A percentile compares a stretch with the other conserved stretches of the same genome.
Evolutionary conservation across 2,329 filamentous ascomycete genomes (phyloP).

Genomic region (Epichloe gansuensis): DNA sequence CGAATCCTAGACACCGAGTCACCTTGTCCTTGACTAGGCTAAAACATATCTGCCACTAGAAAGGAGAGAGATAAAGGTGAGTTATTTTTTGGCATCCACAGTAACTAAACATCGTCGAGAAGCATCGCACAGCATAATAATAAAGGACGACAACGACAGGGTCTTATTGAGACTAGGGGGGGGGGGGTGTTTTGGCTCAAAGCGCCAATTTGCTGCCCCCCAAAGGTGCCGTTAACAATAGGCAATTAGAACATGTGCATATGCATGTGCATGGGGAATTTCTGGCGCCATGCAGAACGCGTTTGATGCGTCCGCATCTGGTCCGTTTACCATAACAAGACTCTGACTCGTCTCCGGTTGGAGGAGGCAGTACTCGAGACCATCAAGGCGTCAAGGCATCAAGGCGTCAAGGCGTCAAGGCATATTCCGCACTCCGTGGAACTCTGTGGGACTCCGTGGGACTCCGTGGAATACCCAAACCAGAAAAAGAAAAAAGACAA

Average conservation of each 20-base stretch:
- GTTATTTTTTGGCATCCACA: constrained; percentile 1
- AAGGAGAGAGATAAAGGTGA: neutral
- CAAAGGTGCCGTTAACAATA: too few relatives aligned
- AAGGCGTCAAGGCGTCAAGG: too few relatives aligned
- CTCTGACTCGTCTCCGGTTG: neutral
- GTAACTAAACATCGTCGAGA: neutral
- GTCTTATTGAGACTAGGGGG: neutral
- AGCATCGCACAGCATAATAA: neutral
- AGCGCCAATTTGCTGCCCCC: too few relatives aligned
- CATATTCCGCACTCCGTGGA: too few relatives aligned
- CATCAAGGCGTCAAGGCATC: too few relatives aligned
- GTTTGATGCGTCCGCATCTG: neutral
- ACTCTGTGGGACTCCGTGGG: too few relatives aligned
- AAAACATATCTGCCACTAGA: neutral
- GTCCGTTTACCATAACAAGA: neutral
- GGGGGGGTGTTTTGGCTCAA: too few relatives aligned
- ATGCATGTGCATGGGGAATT: neutral
- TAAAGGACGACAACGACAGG: neutral
- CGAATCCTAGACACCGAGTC: neutral
- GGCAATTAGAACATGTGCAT: neutral
- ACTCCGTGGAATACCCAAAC: too few relatives aligned
- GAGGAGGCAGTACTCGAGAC: too few relatives aligned
- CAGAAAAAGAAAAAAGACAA: too few relatives aligned
- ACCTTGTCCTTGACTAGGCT: neutral
- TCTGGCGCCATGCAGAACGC: neutral